These are phyloP conservation scores for Metschnikowia drakensbergensis DNA, from an alignment of 805 yeast species.

Conservation along the genomic window DNA sequence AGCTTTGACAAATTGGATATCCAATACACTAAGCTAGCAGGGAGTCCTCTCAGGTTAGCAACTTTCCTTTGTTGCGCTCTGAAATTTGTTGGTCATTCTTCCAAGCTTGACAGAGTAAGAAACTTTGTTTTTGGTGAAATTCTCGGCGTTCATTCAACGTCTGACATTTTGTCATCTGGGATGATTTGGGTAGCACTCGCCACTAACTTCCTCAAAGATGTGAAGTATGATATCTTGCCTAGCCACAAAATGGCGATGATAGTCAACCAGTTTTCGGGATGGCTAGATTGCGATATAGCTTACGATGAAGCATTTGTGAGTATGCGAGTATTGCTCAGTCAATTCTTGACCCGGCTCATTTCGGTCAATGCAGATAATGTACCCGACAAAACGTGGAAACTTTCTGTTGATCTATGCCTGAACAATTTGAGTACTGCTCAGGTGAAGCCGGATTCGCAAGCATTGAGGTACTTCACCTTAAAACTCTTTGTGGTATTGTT, in stretches of 20 bases:
- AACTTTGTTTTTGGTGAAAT: conserved; percentile 63
- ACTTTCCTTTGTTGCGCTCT: conserved; percentile 30
- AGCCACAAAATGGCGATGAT: conserved; percentile 64
- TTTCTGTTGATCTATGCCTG: conserved; percentile 36
- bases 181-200: conserved; percentile 47
- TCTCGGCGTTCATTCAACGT: conserved; percentile 45
- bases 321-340: conserved; percentile 49
- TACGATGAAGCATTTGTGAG: conserved; percentile 52
- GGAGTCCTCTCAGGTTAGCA: conserved; percentile 30
- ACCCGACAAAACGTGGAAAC: conserved; percentile 34
- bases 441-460: conserved; percentile 35
- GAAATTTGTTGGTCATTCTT: conserved; percentile 32
- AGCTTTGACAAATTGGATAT: conserved; percentile 27
- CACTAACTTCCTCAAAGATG: conserved; percentile 37
- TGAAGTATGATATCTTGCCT: conserved; percentile 47
- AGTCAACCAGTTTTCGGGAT: conserved; percentile 46
- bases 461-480: conserved; percentile 46
- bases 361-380: conserved; percentile 9
- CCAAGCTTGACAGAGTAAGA: conserved; percentile 48
- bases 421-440: conserved; percentile 44
- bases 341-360: conserved; percentile 35
- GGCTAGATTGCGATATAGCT: conserved; percentile 62
- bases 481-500: conserved; percentile 35
- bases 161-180: conserved; percentile 42
- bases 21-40: conserved; percentile 30